Base-by-base conservation (phyloP, 1,139 yeast genomes). In the Suhomyces wounanorum region DNA sequence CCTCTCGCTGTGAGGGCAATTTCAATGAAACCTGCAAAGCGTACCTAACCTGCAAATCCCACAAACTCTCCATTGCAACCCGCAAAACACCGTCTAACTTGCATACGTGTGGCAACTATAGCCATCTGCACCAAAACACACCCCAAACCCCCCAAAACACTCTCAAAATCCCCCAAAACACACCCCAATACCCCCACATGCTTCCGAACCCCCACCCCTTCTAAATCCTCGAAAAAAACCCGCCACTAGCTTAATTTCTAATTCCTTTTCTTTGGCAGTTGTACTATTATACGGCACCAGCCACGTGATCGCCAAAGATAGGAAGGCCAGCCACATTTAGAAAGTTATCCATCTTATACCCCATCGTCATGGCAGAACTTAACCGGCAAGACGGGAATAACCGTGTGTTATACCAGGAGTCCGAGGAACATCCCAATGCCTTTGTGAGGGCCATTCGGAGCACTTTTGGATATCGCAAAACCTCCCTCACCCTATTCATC, bases 391-490 rank as follows among this genome's bases (percentile, higher is more conserved):
- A 42, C 21, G 37, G 35, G n/a, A 17, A 13, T 21, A 26, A 14
- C n/a, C 35, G 23, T 36, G 35, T 14, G 10, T 28, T 16, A 8
- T n/a, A 8, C 21, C 18, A 36, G 31, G 30, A 16, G 11, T 16
- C 40, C 14, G 45, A 31, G 11, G 43, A 17, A 8, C 14, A 13
- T 10, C n/a, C 44, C 33, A 36, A 46, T 40, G 45, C 47, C 21
- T 26, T 49, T 37, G 43, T 49, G n/a, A 35, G 41, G 25, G 42
- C 38, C 14, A 13, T 72, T 26, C 60, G 79, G 48, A 65, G 75
- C 23, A 63, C 74, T 3, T 82, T 83, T 65, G 84, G 85, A 4
- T 83, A 83, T 66, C 68, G 88, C 55, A 83, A 83, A 66, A 83
- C 87, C 0, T 72, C 87, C 1, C 67, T 83, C 50, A 78, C 87